These are phyloP conservation scores for Jasminum sambac DNA, from an alignment of 257 asterid species.

Conservation along the genomic window DNA sequence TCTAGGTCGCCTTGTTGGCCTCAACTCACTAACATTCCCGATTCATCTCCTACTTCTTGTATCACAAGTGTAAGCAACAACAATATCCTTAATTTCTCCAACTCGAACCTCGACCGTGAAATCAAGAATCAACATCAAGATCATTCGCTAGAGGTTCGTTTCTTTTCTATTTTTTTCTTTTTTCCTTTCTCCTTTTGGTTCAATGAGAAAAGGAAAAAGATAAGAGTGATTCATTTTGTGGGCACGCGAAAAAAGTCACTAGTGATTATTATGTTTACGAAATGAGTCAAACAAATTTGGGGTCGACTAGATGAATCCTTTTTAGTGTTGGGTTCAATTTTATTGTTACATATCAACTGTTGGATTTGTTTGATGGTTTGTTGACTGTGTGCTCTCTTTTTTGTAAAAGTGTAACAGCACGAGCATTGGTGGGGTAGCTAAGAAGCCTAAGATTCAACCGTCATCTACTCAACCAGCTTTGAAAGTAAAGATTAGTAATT, in stretches of 20 bases:
- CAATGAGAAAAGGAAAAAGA: slow-evolving; percentile 13
- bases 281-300: neutral
- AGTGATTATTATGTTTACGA: slow-evolving; percentile 8
- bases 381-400: neutral
- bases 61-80: slow-evolving; percentile 48
- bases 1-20: slow-evolving; percentile 51
- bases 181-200: neutral
- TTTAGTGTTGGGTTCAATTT: neutral
- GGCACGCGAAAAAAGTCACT: slow-evolving; percentile 24
- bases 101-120: slow-evolving; percentile 15
- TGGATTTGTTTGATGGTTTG: neutral
- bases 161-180: too few relatives aligned
- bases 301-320: neutral
- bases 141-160: slow-evolving; percentile 61
- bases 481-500: slow-evolving; percentile 58
- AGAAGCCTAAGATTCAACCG: slow-evolving; percentile 91
- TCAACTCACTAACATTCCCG: slow-evolving; percentile 30
- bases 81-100: slow-evolving; percentile 55
- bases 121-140: slow-evolving; percentile 47
- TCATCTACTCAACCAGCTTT: slow-evolving; percentile 78
- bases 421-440: slow-evolving; percentile 59
- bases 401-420: slow-evolving; percentile 68
- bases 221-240: slow-evolving; percentile 7
- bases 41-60: slow-evolving; percentile 66
- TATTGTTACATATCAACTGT: neutral